A percentile compares a stretch with the other conserved stretches of the same genome.
Conservation (phyloP, 352 stramenopile genomes). For the Phytophthora idaei region DNA sequence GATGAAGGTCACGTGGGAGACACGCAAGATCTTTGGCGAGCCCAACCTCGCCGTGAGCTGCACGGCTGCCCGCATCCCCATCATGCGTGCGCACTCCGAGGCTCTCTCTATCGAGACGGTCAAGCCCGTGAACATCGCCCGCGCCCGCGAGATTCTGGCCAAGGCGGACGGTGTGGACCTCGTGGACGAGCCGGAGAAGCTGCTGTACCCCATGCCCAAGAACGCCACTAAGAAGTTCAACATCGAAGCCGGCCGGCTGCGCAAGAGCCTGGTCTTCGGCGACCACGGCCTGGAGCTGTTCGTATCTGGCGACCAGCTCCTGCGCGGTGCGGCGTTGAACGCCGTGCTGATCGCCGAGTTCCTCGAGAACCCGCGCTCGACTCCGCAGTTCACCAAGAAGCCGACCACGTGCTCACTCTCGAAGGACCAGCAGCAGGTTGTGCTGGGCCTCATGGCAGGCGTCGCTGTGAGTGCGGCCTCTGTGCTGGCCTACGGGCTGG, state of each 20-base stretch:
- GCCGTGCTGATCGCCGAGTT: constrained; percentile 97
- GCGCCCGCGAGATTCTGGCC: constrained; percentile 83
- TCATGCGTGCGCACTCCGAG: constrained; percentile 97
- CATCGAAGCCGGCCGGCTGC: constrained; percentile 96
- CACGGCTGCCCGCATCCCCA: constrained; percentile 97
- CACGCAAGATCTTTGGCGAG: constrained; percentile 97
- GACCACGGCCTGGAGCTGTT: constrained; percentile 98
- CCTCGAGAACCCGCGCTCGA: constrained; percentile 66
- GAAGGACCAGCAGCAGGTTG: constrained; percentile 35
- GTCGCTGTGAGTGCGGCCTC: constrained; percentile 46
- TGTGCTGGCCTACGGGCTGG: constrained; percentile 36
- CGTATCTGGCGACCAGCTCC: constrained; percentile 96
- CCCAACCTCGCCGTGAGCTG: constrained; percentile 86
- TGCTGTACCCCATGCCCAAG: constrained; percentile 97
- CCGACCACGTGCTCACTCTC: constrained; percentile 33
- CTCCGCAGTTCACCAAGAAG: constrained; percentile 79
- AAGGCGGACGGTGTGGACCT: constrained; percentile 94
- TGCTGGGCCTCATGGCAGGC: constrained; percentile 43
- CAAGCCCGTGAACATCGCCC: constrained; percentile 85
- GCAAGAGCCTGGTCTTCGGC: constrained; percentile 95
- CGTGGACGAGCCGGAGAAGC: constrained; percentile 85
- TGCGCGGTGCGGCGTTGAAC: constrained; percentile 97
- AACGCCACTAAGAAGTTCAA: constrained; percentile 97
- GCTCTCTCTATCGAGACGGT: constrained; percentile 95
- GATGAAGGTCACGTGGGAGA: constrained; percentile 99